Evolutionary conservation across 139 green algal genomes (phyloP), one percentile per base, ranked within the genome.

Genomic region (Deuterostichococcus epilithicus): DNA sequence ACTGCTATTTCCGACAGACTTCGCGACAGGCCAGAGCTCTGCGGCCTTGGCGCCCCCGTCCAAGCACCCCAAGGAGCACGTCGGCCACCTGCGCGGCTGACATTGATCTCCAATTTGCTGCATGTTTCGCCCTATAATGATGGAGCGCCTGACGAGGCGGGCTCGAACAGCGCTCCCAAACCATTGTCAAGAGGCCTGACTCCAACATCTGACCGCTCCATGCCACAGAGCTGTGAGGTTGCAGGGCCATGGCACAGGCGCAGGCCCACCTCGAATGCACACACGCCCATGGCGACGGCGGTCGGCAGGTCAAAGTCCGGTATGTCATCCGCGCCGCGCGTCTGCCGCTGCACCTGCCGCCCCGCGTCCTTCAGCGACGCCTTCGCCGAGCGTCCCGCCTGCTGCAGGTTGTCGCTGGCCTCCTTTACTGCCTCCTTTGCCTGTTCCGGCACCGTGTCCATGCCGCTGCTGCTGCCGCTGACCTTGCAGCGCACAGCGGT

Each of bases 241-340:
- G 52, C 52, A 63, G 52, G n/a, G n/a, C n/a, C n/a, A n/a, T n/a
- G n/a, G n/a, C n/a, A n/a, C 10, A 63, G 52, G 18, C 20, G 42
- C n/a, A 13, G 10, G 42, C 52, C 20, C 20, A 28, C 52, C 65
- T 79, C 74, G 32, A 79, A 79, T 18, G 65, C 45, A 65, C 74
- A 79, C 1, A 44, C 63, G 26, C 74, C 74, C 65, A 79, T 32
- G 25, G 66, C 65, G 1, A 42, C 38, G 33, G 74, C 74, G 0
- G 63, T 32, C 18, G 74, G 28, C 20, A 79, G 65, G 28, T 73
- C 39, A 65, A 79, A 79, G 38, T 79, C 39, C n/a, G 72, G 59
- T 23, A 58, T 63, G 52, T 63, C 52, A 20, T 63, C 52, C 13
- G 52, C 52, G 28, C 52, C 52, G 18, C 52, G 52, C 18, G 52